Evolutionary conservation across 805 yeast species (phyloP).

Genomic region (Lachancea nothofagi): DNA sequence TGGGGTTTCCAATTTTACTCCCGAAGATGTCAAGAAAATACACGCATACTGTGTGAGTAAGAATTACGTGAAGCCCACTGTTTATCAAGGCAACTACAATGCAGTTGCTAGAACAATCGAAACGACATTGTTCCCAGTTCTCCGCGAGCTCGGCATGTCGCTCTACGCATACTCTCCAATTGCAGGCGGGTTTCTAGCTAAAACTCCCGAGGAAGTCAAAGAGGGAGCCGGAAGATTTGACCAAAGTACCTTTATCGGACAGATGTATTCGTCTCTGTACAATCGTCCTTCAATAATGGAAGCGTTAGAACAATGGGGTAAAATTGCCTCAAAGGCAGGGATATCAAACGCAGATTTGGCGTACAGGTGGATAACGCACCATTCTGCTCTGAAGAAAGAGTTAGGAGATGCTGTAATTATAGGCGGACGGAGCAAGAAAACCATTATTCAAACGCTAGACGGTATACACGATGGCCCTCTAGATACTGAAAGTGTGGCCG

Average conservation of each 20-base stretch:
- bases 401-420: slow-evolving; percentile 22
- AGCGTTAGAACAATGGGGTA: slow-evolving; percentile 17
- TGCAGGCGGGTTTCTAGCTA: slow-evolving; percentile 24
- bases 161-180: slow-evolving; percentile 27
- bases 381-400: slow-evolving; percentile 15
- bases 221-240: slow-evolving; percentile 19
- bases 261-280: slow-evolving; percentile 17
- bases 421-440: no score
- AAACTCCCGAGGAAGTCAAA: slow-evolving; percentile 11
- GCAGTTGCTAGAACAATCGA: slow-evolving; percentile 23
- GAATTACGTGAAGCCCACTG: slow-evolving; percentile 25
- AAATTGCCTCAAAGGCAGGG: slow-evolving; percentile 15
- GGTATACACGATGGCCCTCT: no score
- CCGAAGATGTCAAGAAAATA: slow-evolving; percentile 20
- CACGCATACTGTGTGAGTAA: slow-evolving; percentile 17
- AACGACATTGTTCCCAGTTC: slow-evolving; percentile 20
- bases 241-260: slow-evolving; percentile 10
- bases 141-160: slow-evolving; percentile 16
- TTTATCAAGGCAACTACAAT: slow-evolving; percentile 29
- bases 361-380: slow-evolving; percentile 21
- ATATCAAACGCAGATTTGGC: slow-evolving; percentile 18
- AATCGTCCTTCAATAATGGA: slow-evolving; percentile 16
- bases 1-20: slow-evolving; percentile 23
- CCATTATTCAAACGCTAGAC: no score
- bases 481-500: no score